Evolutionary conservation across 495 filamentous ascomycete genomes (phyloP).

Genomic region (Hapsidospora chrysogenum): DNA sequence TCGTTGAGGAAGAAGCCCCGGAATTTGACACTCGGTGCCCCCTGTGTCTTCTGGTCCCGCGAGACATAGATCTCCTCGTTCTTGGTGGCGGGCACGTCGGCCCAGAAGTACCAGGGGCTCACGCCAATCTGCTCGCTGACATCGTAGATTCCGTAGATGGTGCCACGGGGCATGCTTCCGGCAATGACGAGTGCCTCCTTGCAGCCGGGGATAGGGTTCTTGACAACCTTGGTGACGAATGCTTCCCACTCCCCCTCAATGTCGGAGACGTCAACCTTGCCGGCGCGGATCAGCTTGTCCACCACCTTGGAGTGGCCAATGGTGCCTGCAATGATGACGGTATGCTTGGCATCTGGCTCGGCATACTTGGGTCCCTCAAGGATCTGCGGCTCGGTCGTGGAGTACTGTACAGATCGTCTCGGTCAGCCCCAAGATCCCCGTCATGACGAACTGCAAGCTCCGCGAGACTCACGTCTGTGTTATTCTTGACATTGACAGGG

Average conservation of each 20-base stretch:
- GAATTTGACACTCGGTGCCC: constrained; percentile 52
- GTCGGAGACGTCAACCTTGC: constrained; percentile 36
- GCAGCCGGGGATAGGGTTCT: constrained; percentile 39
- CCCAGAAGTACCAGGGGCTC: constrained; percentile 64
- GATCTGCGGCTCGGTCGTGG: no score
- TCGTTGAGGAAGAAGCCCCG: constrained; percentile 70
- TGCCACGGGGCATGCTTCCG: constrained; percentile 50
- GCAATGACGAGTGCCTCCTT: constrained; percentile 48
- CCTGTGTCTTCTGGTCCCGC: constrained; percentile 35
- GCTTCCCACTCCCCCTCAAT: constrained; percentile 55
- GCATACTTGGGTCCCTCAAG: no score
- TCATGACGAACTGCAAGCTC: no score
- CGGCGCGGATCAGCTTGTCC: constrained; percentile 2
- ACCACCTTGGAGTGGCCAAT: not conserved
- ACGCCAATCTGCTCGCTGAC: constrained; percentile 64
- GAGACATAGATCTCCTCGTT: constrained; percentile 39
- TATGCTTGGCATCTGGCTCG: not conserved
- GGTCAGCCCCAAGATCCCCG: no score
- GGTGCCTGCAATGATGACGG: not conserved
- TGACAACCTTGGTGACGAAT: constrained; percentile 41
- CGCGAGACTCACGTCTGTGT: no score
- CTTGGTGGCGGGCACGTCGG: constrained; percentile 43
- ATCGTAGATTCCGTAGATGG: constrained; percentile 59
- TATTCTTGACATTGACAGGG: no score
- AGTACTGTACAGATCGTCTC: no score